Conservation (phyloP, 2,329 filamentous ascomycete genomes). For the Monosporascus sp. region DNA sequence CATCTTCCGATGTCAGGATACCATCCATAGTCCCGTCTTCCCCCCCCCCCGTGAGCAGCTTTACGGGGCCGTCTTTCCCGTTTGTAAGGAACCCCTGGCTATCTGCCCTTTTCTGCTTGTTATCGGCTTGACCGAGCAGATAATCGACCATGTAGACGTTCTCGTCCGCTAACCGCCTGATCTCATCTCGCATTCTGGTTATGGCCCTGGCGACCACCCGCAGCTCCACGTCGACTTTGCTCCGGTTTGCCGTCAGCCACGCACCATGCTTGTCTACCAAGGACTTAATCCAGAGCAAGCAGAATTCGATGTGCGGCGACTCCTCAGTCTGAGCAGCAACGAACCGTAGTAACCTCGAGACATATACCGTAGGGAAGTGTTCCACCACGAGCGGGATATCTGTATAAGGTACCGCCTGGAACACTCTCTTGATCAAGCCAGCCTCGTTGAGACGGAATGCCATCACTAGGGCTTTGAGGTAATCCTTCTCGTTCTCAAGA, state of each 20-base stretch:
- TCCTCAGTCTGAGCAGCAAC: constrained; percentile 84
- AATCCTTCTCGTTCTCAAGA: constrained; percentile 66
- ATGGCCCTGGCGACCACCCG: constrained; percentile 78
- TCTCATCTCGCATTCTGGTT: constrained; percentile 72
- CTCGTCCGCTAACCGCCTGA: constrained; percentile 78
- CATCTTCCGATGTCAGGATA: constrained; percentile 15
- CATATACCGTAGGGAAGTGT: constrained; percentile 78
- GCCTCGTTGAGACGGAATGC: constrained; percentile 91
- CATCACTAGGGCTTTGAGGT: constrained; percentile 92
- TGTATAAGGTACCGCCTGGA: constrained; percentile 71
- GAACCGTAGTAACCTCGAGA: constrained; percentile 78
- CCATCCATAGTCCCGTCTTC: constrained; percentile 12
- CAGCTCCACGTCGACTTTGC: constrained; percentile 77
- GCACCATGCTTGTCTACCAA: constrained; percentile 77
- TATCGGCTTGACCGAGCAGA: constrained; percentile 50
- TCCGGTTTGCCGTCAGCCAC: constrained; percentile 76
- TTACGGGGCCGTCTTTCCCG: constrained; percentile 16
- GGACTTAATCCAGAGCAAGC: constrained; percentile 85
- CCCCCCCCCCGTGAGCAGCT: constrained; percentile 15
- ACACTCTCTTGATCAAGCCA: constrained; percentile 76
- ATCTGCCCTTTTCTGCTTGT: constrained; percentile 8
- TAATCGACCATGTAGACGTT: constrained; percentile 90
- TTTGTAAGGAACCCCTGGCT: constrained; percentile 6
- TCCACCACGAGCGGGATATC: constrained; percentile 76
- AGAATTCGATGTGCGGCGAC: constrained; percentile 91